A percentile compares a stretch with the other conserved stretches of the same genome.
Conservation (phyloP, 2,329 filamentous ascomycete genomes). For the Pseudogymnoascus sp. region DNA sequence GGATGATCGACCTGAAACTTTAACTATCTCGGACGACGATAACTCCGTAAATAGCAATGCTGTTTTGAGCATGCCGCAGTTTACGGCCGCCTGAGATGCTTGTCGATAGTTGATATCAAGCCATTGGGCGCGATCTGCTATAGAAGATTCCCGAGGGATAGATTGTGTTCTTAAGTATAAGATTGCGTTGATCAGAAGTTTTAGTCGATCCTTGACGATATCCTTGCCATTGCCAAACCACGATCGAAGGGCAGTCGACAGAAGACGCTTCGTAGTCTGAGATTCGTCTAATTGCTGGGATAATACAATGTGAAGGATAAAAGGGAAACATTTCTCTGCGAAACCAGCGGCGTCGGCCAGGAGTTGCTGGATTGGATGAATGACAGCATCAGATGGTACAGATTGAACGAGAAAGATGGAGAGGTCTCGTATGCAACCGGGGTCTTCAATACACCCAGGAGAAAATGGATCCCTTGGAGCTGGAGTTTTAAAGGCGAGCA, state of each 20-base stretch:
- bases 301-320: constrained; percentile 76
- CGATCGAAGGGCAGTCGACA: constrained; percentile 59
- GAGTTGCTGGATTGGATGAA: constrained; percentile 61
- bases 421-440: constrained; percentile 56
- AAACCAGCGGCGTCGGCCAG: constrained; percentile 61
- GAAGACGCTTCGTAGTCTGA: constrained; percentile 47
- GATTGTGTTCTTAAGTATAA: constrained; percentile 83
- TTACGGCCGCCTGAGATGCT: constrained; percentile 64
- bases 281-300: constrained; percentile 58
- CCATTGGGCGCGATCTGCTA: constrained; percentile 75
- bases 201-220: constrained; percentile 53
- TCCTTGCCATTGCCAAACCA: constrained; percentile 51
- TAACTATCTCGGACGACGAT: constrained; percentile 48
- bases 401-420: constrained; percentile 54
- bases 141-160: constrained; percentile 66
- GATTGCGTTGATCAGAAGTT: constrained; percentile 68
- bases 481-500: neutral
- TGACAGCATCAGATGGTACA: constrained; percentile 56
- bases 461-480: constrained; percentile 15
- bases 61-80: constrained; percentile 79
- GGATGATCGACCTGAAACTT: constrained; percentile 62
- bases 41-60: constrained; percentile 79
- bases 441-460: constrained; percentile 34
- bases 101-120: constrained; percentile 71
- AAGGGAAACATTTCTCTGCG: constrained; percentile 70